Evolutionary conservation across 1,284 basidiomycete species (phyloP), one percentile per base, ranked within the genome.

Genomic region (Pholiota adiposa): DNA sequence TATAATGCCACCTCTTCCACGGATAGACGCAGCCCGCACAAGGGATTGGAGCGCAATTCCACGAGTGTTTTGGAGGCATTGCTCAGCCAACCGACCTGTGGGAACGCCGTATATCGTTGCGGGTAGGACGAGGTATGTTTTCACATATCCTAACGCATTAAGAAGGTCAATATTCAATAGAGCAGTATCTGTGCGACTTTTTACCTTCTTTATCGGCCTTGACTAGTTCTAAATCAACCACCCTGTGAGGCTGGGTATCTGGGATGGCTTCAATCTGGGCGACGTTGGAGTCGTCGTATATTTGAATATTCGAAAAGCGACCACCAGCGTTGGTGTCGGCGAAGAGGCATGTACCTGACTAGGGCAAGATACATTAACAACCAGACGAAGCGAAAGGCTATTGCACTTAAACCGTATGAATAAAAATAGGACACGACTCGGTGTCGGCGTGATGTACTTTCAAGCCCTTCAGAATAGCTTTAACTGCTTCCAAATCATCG

Each of bases 61-160:
- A 59, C 76, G 70, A 0, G 70, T 67, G 60, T 83, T 80, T 51
- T 75, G 72, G 36, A 83, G 74, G 1, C 78, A 79, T 4, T 66
- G 61, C 23, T 80, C 74, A 16, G 75, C 75, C 25, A 83, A 70
- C 21, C 64, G 67, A n/a, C 77, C 76, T 2, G 68, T 69, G 3
- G 79, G 75, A 19, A 79, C 68, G 6, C 79, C 79, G 59, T 77
- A 83, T 18, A 83, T 79, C 0, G 75, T 78, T 2, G 75, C 72
- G 3, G 83, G 83, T 6, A 80, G 50, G 18, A 83, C 61, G 29
- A 83, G 75, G 62, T 81, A 80, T 2, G 72, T 74, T 53, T 75
- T 77, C 21, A 77, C 70, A 65, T 79, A 82, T 9, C 81, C 80
- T 80, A 19, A 6, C 6, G 16, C 4, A 27, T 23, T 25, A 8